These are phyloP conservation scores for Microsporum canis DNA, from an alignment of 2,329 filamentous ascomycete species.

Conservation along the genomic window DNA sequence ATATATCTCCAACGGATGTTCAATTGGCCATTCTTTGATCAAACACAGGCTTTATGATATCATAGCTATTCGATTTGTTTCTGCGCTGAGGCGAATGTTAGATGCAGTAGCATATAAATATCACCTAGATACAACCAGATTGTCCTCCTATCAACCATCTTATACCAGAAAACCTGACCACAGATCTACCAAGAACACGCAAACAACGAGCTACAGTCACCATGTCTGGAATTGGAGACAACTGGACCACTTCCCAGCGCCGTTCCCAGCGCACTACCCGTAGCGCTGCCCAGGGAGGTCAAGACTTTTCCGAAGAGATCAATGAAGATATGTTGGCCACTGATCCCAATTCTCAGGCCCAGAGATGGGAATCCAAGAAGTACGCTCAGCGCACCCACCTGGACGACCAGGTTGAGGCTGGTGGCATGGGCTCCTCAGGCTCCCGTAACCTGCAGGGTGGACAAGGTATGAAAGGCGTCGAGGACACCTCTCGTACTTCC, in stretches of 20 bases:
- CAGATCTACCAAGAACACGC: neutral
- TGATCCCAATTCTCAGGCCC: conserved; percentile 1
- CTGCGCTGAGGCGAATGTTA: neutral
- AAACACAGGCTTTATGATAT: neutral
- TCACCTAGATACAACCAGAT: neutral
- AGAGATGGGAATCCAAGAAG: conserved; percentile 8
- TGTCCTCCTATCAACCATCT: neutral
- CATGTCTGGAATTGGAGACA: conserved; percentile 12
- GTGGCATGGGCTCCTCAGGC: neutral
- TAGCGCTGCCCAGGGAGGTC: conserved; percentile 1
- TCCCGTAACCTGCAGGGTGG: neutral
- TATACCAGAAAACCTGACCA: neutral
- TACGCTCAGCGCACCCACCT: neutral
- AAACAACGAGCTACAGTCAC: neutral
- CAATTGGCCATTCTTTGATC: neutral
- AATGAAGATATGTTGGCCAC: neutral
- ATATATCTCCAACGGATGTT: neutral
- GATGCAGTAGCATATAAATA: neutral
- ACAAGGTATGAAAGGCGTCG: conserved; percentile 1
- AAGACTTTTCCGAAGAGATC: conserved; percentile 6
- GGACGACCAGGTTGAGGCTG: neutral
- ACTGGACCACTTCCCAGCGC: conserved; percentile 7
- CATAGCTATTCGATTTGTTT: neutral
- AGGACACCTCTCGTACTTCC: neutral
- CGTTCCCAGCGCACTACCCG: conserved; percentile 6